Percentiles rank a stretch among this genome's conserved stretches.
Evolutionary conservation across 139 green algal species (phyloP).

Genomic region (Picochlorum sp.): DNA sequence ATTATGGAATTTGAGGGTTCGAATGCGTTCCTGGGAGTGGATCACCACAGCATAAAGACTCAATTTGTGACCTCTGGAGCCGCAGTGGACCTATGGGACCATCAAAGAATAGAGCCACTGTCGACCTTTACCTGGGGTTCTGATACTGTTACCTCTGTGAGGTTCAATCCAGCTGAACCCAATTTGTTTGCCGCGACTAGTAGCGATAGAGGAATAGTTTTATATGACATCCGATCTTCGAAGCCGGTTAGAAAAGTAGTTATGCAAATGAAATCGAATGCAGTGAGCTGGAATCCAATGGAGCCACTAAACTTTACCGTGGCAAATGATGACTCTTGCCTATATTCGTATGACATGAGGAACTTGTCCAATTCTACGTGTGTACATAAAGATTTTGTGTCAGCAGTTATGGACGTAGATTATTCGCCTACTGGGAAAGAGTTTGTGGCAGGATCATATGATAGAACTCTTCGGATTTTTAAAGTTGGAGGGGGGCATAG

Average conservation of each 20-base stretch:
- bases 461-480: constrained; percentile 91
- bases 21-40: constrained; percentile 58
- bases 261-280: constrained; percentile 86
- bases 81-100: constrained; percentile 87
- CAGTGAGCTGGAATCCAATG: constrained; percentile 92
- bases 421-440: constrained; percentile 93
- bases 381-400: constrained; percentile 91
- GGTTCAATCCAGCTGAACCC: constrained; percentile 91
- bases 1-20: constrained; percentile 55
- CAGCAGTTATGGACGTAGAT: constrained; percentile 94
- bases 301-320: constrained; percentile 97
- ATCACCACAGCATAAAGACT: constrained; percentile 70
- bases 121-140: constrained; percentile 79
- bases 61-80: constrained; percentile 79
- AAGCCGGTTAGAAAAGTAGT: constrained; percentile 87
- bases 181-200: constrained; percentile 84
- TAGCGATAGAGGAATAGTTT: constrained; percentile 78
- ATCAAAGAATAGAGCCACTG: constrained; percentile 72
- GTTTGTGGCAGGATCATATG: constrained; percentile 93
- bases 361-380: constrained; percentile 64
- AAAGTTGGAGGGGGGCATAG: constrained; percentile 69
- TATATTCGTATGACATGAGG: constrained; percentile 98
- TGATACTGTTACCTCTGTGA: constrained; percentile 74
- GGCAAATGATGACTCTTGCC: constrained; percentile 89
- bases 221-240: constrained; percentile 86